Base-by-base conservation (phyloP, 495 filamentous ascomycete genomes). In the Xylaria acuta region DNA sequence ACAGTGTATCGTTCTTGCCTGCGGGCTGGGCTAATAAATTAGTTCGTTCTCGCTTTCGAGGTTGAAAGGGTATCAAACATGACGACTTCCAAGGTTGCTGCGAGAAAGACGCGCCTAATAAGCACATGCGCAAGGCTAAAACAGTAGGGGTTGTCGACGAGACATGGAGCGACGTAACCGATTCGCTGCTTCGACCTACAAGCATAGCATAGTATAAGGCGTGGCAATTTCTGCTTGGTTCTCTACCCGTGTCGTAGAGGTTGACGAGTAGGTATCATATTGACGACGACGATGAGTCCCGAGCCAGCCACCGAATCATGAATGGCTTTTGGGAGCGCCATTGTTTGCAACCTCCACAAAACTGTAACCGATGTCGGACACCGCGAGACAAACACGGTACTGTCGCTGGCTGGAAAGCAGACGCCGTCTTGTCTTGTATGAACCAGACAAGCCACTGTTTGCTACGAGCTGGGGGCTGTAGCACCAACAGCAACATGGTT, bases 291-390 rank as follows among this genome's bases (percentile, higher is more conserved):
- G 60, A 32, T 53, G 45, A 40, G 20, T 38, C 47, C n/a, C 18
- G 18, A 67, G 32, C 32, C 43, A 38, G 20, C 16, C 18, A 43
- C 32, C 45, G 20, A 41, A 38, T 65, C 63, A 38, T 53, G 43
- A 65, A 65, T 49, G 30, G 30, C 40, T 32, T 49, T 47, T 36
- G 12, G 30, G 12, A 47, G n/a, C 32, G 64, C 43, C 34, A 14
- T 51, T 66, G 51, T 32, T 56, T 32, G 51, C 12, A 56, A 14
- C 65, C n/a, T 36, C 65, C 25, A 38, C 32, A 25, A 41, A 7
- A 41, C 22, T 56, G 27, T 67, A 49, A n/a, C 65, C 49, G 49
- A 67, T 67, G 49, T 67, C 49, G 65, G 65, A 56, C 65, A 56
- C 4, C 4, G 14, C 53, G 53, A 56, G 53, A 56, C 53, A 32